Evolutionary conservation across 1,139 yeast genomes (phyloP), one percentile per base, ranked within the genome.

Genomic region (Sugiyamaella paludigena): DNA sequence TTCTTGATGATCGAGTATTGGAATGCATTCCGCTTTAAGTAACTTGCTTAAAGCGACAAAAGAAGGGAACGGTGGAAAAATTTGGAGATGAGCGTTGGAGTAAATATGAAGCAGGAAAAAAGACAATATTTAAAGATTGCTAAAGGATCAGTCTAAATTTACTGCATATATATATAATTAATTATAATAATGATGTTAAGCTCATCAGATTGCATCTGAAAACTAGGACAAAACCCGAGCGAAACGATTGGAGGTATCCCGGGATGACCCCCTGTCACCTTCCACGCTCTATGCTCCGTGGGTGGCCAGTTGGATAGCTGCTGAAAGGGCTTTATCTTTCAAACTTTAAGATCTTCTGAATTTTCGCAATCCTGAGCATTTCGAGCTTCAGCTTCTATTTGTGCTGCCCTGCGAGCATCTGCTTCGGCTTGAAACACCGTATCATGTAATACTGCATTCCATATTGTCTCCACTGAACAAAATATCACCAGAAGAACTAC

Each of bases 401-500:
- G 34, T 31, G 4, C 24, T 19, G 24, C 24, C 24, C 5, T 19
- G 5, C 24, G 24, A 19, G 5, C 24, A 19, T 19, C 24, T 5
- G 24, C 24, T 19, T 19, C 24, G 24, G 24, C 24, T 19, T 19
- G 24, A 19, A 19, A 19, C 5, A 33, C 15, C 36, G 69, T 33
- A 30, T 39, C 36, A 29, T 33, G 40, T 13, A 45, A 29, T 12
- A 30, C 44, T 4, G 35, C 71, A 41, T 59, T 60, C 4, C 64
- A 34, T 3, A 19, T 19, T 19, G 24, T 19, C 3, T 19, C 24
- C 24, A 19, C 5, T 19, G 24, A 19, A 19, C 24, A 19, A 19
- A 19, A 19, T 19, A 19, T 19, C 8, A 76, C 73, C 11, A 70
- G 63, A 1, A 70, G 8, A 7, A 75, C 63, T 33, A 78, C 71